phyloP scores from a whole-genome alignment of 371 early-diverging fungal species.

The Mortierella sp. region DNA sequence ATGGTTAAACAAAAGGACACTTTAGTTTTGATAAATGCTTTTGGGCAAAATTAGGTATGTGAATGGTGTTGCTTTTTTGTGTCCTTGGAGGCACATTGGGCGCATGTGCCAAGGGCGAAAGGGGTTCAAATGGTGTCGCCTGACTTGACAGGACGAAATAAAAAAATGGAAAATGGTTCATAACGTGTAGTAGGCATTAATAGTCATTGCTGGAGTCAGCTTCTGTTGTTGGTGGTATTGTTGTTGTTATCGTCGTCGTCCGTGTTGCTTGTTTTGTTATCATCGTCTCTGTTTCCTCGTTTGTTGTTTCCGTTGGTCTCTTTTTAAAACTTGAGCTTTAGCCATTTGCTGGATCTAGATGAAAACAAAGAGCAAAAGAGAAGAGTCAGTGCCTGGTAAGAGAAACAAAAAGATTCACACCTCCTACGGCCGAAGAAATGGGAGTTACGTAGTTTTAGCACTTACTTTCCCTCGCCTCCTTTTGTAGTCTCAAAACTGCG shows the following conservation, averaged over 20 bases:
- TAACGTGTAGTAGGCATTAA: not conserved
- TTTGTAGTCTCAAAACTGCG: slow-evolving; percentile 46
- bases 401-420: not conserved
- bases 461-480: slow-evolving; percentile 45
- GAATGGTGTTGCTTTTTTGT: not conserved
- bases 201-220: not conserved
- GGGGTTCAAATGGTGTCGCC: not conserved
- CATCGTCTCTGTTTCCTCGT: not conserved
- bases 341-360: slow-evolving; percentile 36
- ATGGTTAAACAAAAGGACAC: not conserved
- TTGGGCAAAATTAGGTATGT: not conserved
- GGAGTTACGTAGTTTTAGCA: not conserved
- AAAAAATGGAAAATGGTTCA: not conserved
- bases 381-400: not conserved
- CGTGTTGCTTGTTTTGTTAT: not conserved
- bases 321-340: slow-evolving; percentile 35
- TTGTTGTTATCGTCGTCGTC: not conserved
- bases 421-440: not conserved
- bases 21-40: not conserved
- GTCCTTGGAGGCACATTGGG: not conserved
- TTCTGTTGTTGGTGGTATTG: not conserved
- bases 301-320: not conserved
- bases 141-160: not conserved
- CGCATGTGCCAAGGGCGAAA: not conserved
- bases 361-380: not conserved